These are phyloP conservation scores for Trichocomaceae sp. DNA, from an alignment of 2,329 filamentous ascomycete species.

Conservation along the genomic window DNA sequence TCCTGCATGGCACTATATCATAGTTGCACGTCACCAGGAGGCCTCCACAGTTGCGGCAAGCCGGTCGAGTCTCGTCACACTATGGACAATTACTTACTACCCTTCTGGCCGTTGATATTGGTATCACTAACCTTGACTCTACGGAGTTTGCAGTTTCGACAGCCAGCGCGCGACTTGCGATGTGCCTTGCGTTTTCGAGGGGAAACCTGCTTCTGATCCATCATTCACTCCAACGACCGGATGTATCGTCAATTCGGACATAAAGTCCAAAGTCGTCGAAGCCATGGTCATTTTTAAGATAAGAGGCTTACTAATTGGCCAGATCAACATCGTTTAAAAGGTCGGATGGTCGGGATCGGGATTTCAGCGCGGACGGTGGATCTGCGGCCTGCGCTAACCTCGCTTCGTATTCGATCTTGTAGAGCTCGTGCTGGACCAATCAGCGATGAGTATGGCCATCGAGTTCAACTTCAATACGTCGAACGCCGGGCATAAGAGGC, in stretches of 20 bases:
- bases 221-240: background rate
- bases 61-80: slow-evolving; percentile 51
- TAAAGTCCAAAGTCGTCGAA: background rate
- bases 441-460: background rate
- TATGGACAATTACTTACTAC: slow-evolving; percentile 18
- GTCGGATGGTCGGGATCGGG: too few species aligned
- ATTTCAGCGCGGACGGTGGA: background rate
- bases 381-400: background rate
- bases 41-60: slow-evolving; percentile 43
- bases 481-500: background rate
- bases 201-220: background rate
- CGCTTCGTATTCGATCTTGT: background rate
- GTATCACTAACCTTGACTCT: slow-evolving; percentile 14
- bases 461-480: background rate
- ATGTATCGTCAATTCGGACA: background rate
- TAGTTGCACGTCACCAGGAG: slow-evolving; percentile 32
- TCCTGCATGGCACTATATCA: background rate
- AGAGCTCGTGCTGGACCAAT: background rate
- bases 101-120: background rate
- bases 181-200: slow-evolving; percentile 29
- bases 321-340: background rate
- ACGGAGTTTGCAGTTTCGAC: slow-evolving; percentile 45
- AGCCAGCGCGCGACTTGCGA: slow-evolving; percentile 49
- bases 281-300: background rate
- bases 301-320: too few species aligned